Percentiles rank a stretch among this genome's conserved stretches.
These are phyloP conservation scores for Xylaria multiplex DNA, from an alignment of 2,329 filamentous ascomycete genomes.

Conservation along the genomic window DNA sequence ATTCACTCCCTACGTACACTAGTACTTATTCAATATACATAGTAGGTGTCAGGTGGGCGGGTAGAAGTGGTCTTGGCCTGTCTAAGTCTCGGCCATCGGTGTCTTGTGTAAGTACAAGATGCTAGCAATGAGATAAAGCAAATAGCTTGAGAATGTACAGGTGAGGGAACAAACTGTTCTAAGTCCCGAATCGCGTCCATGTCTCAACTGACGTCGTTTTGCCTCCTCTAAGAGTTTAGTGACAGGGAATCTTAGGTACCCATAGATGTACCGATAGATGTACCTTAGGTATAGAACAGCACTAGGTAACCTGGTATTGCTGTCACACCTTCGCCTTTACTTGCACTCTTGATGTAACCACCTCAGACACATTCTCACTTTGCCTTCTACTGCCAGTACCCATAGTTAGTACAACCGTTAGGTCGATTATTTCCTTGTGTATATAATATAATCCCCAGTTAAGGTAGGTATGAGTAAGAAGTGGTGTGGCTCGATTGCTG, in stretches of 20 bases:
- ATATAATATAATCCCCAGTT: background rate
- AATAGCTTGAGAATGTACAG: background rate
- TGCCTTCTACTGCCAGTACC: background rate
- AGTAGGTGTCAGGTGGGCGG: background rate
- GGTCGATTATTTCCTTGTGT: background rate
- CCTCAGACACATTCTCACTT: background rate
- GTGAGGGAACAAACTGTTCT: background rate
- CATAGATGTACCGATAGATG: background rate
- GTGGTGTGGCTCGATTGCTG: background rate
- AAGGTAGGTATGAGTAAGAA: no score
- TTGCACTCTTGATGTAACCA: no score
- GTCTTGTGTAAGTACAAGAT: background rate
- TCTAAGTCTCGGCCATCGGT: background rate
- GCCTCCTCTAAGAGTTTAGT: constrained; percentile 6
- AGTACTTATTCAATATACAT: no score
- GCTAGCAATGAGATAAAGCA: background rate
- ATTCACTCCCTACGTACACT: no score
- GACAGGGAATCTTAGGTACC: constrained; percentile 1
- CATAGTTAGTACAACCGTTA: background rate
- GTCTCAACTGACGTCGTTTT: constrained; percentile 25
- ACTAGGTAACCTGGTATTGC: no score
- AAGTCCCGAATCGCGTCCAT: constrained; percentile 12
- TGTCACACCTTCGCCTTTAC: no score
- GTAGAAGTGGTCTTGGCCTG: background rate
- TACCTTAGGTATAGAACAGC: no score